Evolutionary conservation across 2,329 filamentous ascomycete species (phyloP), one percentile per base, ranked within the genome.

Genomic region (Fusarium chuoi): DNA sequence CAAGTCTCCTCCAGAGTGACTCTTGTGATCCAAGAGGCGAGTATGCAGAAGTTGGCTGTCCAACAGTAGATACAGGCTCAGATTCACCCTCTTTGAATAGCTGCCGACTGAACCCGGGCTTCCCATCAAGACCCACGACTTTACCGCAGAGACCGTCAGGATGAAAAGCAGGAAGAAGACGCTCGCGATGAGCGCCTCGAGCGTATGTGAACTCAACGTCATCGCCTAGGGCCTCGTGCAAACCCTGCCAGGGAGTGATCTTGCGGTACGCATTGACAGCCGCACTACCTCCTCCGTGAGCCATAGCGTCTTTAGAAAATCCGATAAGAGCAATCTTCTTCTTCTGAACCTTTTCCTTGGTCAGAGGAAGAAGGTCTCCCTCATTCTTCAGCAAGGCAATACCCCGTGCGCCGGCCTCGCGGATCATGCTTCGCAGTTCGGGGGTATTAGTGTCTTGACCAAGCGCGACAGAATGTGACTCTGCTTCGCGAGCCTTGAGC

Each of bases 331-430:
- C 79, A 33, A 79, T 69, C 17, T 72, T 80, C 61, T 80, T 80
- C 20, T 68, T 73, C 13, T 64, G 61, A 5, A 73, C 55, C 3
- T 71, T 70, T 7, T 70, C 65, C 13, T 69, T 77, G 2, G 68
- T 84, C 9, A 89, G 76, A 1, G 91, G 91, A 3, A 93, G 82
- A 5, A 89, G 80, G 17, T 82, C 80, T 36, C 85, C 84, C 26
- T 90, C 84, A 66, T 93, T 93, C 81, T 92, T 92, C 44, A 92
- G 81, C 17, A 92, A 84, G 3, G 92, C 89, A 17, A 91, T 88
- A 0, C 89, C 89, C 64, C 90, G 87, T 1, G 76, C 75, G 8
- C 75, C 77, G 6, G 75, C 71, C 7, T 78, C 73, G 4, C 78
- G 74, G 24, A 79, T 78, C 55, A 79, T 70, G 1, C 36, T 68